Conservation (phyloP, 2,329 filamentous ascomycete species). For the Ceratocystis ficicola region DNA sequence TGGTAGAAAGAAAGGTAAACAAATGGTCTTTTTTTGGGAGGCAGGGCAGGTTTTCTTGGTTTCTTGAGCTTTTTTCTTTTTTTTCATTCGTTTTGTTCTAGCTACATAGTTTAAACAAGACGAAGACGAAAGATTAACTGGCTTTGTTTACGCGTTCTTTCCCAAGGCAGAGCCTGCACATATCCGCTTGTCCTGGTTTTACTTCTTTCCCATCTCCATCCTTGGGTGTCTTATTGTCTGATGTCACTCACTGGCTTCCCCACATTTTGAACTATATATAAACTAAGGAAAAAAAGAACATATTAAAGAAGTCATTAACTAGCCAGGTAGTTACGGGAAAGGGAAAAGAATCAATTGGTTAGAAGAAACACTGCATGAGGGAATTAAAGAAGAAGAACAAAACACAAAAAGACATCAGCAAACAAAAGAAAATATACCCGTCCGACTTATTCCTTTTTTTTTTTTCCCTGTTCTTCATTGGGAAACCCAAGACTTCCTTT, state of each 20-base stretch:
- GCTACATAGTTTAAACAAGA: constrained; percentile 3
- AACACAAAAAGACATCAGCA: neutral
- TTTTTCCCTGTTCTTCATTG: neutral
- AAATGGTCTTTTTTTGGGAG: neutral
- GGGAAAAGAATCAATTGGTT: no score
- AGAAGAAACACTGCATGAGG: neutral
- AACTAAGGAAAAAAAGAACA: no score
- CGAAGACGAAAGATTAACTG: neutral
- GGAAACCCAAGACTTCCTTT: no score
- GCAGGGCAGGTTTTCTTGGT: neutral
- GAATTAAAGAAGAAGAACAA: neutral
- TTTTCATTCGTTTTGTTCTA: constrained; percentile 1
- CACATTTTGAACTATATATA: no score
- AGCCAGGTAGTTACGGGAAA: no score
- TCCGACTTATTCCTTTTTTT: neutral
- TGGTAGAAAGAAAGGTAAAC: neutral
- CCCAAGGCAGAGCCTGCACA: neutral
- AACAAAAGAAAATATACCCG: no score
- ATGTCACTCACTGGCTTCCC: no score
- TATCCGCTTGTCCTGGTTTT: neutral
- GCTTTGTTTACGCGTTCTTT: constrained; percentile 17
- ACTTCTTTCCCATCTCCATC: neutral
- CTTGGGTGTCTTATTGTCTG: no score
- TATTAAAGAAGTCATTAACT: no score
- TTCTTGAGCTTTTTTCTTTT: constrained; percentile 6